phyloP scores from a whole-genome alignment of 495 filamentous ascomycete genomes.

The Parathielavia hyrcaniae region DNA sequence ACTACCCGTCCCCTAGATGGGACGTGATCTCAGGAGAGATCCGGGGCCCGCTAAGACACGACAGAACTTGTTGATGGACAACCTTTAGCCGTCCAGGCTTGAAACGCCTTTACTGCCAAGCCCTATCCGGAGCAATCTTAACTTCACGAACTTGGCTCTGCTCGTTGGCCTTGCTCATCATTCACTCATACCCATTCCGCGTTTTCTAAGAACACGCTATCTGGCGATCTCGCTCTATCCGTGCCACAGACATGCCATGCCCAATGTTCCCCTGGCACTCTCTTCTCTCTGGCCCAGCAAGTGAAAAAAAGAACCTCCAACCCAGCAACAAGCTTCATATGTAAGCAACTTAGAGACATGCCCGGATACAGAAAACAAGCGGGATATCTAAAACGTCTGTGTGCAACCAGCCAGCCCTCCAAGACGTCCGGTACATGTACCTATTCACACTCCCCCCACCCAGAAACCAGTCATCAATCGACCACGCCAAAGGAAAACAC shows the following conservation, averaged over 20 bases:
- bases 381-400: constrained; percentile 7
- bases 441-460: not conserved
- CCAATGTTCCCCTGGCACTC: too few relatives aligned
- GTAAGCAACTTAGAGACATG: not conserved
- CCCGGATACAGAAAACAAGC: not conserved
- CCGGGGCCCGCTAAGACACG: too few relatives aligned
- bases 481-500: not conserved
- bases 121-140: too few relatives aligned
- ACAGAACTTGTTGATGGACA: too few relatives aligned
- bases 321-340: not conserved
- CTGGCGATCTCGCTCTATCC: not conserved
- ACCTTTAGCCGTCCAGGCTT: too few relatives aligned
- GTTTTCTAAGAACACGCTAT: not conserved
- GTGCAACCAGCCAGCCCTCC: constrained; percentile 2
- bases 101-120: too few relatives aligned
- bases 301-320: not conserved
- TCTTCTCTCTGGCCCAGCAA: not conserved
- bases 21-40: too few relatives aligned
- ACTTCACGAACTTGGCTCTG: not conserved
- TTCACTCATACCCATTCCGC: not conserved
- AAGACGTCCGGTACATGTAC: not conserved
- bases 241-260: not conserved
- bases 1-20: too few relatives aligned
- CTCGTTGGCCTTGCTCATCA: not conserved
- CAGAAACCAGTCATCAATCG: not conserved